phyloP scores from a whole-genome alignment of 1,284 basidiomycete genomes.

The Coniferiporia sulphurascens region DNA sequence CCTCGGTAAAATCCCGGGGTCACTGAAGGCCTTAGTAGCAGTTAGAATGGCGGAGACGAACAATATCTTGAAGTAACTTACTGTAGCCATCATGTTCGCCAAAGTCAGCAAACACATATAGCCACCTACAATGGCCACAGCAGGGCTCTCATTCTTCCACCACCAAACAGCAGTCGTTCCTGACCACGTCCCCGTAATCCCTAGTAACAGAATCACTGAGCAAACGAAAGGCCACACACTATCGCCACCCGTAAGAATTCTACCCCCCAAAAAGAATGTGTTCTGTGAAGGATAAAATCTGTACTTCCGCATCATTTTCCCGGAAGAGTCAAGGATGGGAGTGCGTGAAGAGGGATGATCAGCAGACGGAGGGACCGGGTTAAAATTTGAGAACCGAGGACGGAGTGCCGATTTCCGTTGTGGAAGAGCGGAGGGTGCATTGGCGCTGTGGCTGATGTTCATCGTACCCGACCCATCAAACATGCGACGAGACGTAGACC shows the following conservation, averaged over 20 bases:
- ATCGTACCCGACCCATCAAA: slow-evolving; percentile 16
- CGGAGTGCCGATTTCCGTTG: background rate
- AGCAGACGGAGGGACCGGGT: slow-evolving; percentile 7
- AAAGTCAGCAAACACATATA: slow-evolving; percentile 78
- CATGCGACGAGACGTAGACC: slow-evolving; percentile 1
- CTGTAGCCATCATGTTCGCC: slow-evolving; percentile 72
- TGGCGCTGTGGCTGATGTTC: slow-evolving; percentile 5
- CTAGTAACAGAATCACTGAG: slow-evolving; percentile 56
- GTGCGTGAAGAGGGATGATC: slow-evolving; percentile 3
- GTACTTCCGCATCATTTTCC: slow-evolving; percentile 48
- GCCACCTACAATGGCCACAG: slow-evolving; percentile 68
- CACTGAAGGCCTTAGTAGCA: slow-evolving; percentile 59
- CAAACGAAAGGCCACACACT: slow-evolving; percentile 71
- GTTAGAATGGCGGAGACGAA: slow-evolving; percentile 2
- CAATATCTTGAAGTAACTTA: slow-evolving; percentile 32
- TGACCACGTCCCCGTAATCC: slow-evolving; percentile 75
- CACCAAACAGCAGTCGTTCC: slow-evolving; percentile 83
- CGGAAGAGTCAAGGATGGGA: slow-evolving; percentile 22
- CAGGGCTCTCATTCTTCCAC: slow-evolving; percentile 73
- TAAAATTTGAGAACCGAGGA: slow-evolving; percentile 11
- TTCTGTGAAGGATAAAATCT: slow-evolving; percentile 65
- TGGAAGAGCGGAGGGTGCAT: background rate
- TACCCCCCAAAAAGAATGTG: slow-evolving; percentile 70
- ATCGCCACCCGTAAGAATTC: slow-evolving; percentile 80
- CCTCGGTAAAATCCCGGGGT: slow-evolving; percentile 88